A percentile compares a stretch with the other conserved stretches of the same genome.
These are phyloP conservation scores for Umbelopsis vinacea DNA, from an alignment of 192 early-diverging fungal genomes.

Conservation along the genomic window DNA sequence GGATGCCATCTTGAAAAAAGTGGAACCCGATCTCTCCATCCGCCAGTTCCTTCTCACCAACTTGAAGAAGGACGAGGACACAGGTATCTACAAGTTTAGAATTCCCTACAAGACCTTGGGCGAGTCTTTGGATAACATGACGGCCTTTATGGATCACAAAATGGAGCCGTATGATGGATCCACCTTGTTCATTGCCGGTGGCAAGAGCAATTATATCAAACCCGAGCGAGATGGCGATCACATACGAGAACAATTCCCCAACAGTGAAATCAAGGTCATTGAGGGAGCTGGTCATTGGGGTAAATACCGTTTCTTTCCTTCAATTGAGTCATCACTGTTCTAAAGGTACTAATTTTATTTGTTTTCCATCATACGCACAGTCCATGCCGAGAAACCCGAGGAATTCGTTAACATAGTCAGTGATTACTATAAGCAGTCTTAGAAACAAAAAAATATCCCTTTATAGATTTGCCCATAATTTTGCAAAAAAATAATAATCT, in stretches of 20 bases:
- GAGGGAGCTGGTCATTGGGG: constrained; percentile 91
- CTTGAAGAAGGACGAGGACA: constrained; percentile 62
- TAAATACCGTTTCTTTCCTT: constrained; percentile 31
- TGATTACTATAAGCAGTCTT: constrained; percentile 39
- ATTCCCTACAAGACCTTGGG: constrained; percentile 77
- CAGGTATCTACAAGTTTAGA: constrained; percentile 62
- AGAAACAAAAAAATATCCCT: neutral
- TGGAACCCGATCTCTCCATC: constrained; percentile 56
- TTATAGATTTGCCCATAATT: neutral
- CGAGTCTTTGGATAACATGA: constrained; percentile 54
- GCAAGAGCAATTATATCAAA: constrained; percentile 66
- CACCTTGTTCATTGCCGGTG: constrained; percentile 85
- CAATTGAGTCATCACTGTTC: too few species aligned
- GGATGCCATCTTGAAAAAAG: constrained; percentile 57
- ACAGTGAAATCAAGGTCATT: constrained; percentile 62
- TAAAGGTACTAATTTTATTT: neutral
- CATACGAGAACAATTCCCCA: constrained; percentile 78
- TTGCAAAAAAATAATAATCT: too few species aligned
- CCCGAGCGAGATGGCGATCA: constrained; percentile 47
- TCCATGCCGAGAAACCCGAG: constrained; percentile 74
- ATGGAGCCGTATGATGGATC: constrained; percentile 58
- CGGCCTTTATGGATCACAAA: constrained; percentile 51
- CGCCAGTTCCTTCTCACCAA: constrained; percentile 93
- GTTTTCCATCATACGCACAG: constrained; percentile 23
- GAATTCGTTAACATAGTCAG: constrained; percentile 64